A percentile compares a stretch with the other conserved stretches of the same genome.
phyloP scores from a whole-genome alignment of 768 basidiomycete species.

The Pisolithus albus region DNA sequence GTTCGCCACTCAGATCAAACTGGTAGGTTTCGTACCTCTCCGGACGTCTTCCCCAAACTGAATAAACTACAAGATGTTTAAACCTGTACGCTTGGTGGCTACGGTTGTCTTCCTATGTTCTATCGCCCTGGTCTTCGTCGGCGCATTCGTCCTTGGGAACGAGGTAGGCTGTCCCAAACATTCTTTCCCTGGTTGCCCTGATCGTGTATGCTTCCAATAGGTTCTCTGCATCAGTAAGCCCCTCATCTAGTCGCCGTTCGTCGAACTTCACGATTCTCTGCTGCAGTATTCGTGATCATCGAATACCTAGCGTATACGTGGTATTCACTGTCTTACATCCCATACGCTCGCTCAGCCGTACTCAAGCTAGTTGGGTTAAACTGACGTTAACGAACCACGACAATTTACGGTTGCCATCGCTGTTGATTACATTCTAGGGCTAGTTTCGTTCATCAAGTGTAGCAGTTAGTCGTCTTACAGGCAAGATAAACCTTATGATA shows the following conservation, averaged over 20 bases:
- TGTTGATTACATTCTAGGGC: background rate
- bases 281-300: slow-evolving; percentile 79
- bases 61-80: slow-evolving; percentile 70
- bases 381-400: slow-evolving; percentile 9
- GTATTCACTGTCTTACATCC: slow-evolving; percentile 86
- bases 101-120: slow-evolving; percentile 71
- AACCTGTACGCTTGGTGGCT: slow-evolving; percentile 81
- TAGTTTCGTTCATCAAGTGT: no score
- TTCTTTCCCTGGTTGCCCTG: background rate
- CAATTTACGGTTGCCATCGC: background rate
- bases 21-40: slow-evolving; percentile 36
- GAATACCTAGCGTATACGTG: slow-evolving; percentile 90
- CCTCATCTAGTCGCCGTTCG: background rate
- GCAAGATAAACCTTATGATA: no score
- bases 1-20: slow-evolving; percentile 77
- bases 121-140: slow-evolving; percentile 78
- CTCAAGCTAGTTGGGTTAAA: slow-evolving; percentile 52
- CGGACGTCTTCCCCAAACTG: background rate
- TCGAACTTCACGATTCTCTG: background rate
- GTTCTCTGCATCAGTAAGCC: slow-evolving; percentile 58
- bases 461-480: no score
- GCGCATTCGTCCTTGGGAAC: slow-evolving; percentile 70
- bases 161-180: slow-evolving; percentile 41
- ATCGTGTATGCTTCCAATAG: slow-evolving; percentile 26
- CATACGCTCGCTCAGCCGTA: slow-evolving; percentile 76